Conservation (phyloP, 352 stramenopile species). For the Phytophthora boehmeriae region DNA sequence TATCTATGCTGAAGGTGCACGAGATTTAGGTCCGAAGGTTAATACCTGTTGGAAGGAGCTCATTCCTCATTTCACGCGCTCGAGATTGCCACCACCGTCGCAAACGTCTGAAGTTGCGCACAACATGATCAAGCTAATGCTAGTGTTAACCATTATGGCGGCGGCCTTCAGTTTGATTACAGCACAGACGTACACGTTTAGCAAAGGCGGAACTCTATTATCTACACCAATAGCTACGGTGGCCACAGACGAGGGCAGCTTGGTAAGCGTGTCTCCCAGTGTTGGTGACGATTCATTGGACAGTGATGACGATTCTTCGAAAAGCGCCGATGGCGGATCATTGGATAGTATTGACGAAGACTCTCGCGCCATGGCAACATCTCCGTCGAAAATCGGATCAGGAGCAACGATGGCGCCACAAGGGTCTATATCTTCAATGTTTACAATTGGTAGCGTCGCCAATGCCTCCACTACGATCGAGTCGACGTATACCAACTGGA, state of each 20-base stretch:
- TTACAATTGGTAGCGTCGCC: constrained; percentile 14
- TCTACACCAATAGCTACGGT: constrained; percentile 21
- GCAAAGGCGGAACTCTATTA: constrained; percentile 6
- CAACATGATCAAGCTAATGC: constrained; percentile 21
- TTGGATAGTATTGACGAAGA: constrained; percentile 7
- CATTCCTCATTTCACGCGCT: neutral
- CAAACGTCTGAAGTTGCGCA: too few species aligned
- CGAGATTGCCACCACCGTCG: too few species aligned
- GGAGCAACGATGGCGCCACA: neutral
- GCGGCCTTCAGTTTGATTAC: constrained; percentile 3
- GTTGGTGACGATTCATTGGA: constrained; percentile 9
- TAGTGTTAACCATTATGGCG: constrained; percentile 18
- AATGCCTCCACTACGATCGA: constrained; percentile 33
- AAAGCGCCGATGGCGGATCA: constrained; percentile 15
- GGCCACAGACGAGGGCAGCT: constrained; percentile 10
- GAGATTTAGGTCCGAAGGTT: too few species aligned
- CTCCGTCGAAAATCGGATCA: neutral
- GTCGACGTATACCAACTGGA: constrained; percentile 44
- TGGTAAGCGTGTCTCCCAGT: constrained; percentile 5
- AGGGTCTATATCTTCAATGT: neutral
- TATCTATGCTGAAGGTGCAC: too few species aligned
- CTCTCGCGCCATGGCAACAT: neutral
- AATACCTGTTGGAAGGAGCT: neutral
- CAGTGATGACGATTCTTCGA: constrained; percentile 24
- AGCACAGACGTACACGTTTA: constrained; percentile 33